Percentiles rank a stretch among this genome's conserved stretches.
These are phyloP conservation scores for Paralagenidium karlingii DNA, from an alignment of 352 stramenopile species.

Conservation along the genomic window DNA sequence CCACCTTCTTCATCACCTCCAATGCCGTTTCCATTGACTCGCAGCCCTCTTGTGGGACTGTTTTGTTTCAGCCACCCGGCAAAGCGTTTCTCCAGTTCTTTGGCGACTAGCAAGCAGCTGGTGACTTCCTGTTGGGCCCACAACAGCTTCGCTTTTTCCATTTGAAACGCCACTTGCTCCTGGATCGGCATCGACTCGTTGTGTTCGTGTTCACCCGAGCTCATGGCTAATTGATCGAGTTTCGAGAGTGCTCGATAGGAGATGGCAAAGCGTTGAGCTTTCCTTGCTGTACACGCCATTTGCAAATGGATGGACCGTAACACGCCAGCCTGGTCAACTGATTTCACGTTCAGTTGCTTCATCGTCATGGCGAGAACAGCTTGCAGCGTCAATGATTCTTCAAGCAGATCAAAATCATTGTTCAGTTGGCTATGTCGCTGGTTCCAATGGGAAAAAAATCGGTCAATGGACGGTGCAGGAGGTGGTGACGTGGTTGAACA, in stretches of 20 bases:
- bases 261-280: constrained; percentile 5
- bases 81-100: constrained; percentile 36
- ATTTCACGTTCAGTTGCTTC: too few relatives aligned
- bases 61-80: constrained; percentile 12
- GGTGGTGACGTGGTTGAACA: too few relatives aligned
- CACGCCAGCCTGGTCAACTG: too few relatives aligned
- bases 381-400: constrained; percentile 48
- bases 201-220: constrained; percentile 45
- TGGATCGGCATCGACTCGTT: constrained; percentile 53
- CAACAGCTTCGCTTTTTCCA: constrained; percentile 66
- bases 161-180: constrained; percentile 43
- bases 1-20: constrained; percentile 10
- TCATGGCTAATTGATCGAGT: constrained; percentile 40
- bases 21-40: constrained; percentile 2
- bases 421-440: constrained; percentile 20
- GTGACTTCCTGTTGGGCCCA: constrained; percentile 61
- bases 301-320: too few relatives aligned
- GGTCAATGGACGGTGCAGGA: too few relatives aligned
- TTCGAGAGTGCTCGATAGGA: constrained; percentile 19
- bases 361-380: too few relatives aligned
- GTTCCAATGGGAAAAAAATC: too few relatives aligned
- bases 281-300: background rate
- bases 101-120: constrained; percentile 62
- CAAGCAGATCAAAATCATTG: constrained; percentile 38
- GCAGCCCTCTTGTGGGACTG: too few relatives aligned